A percentile compares a stretch with the other conserved stretches of the same genome.
Conservation (phyloP, 352 stramenopile genomes). For the Phytophthora syringae region DNA sequence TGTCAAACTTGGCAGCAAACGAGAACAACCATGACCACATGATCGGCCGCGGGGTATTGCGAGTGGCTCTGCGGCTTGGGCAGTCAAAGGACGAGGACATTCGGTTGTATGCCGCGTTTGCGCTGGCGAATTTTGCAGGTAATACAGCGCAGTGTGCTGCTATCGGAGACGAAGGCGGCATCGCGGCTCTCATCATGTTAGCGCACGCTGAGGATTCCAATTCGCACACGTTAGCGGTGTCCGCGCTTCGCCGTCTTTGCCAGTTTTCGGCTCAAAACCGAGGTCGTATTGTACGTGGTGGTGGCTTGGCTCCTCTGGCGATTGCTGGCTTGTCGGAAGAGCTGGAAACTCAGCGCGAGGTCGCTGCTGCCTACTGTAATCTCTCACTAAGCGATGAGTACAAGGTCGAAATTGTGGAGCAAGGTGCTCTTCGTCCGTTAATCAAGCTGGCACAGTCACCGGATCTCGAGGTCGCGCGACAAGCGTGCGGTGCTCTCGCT, state of each 20-base stretch:
- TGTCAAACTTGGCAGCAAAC: constrained; percentile 95
- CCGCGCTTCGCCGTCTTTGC: constrained; percentile 92
- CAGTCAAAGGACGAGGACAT: constrained; percentile 81
- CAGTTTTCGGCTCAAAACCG: constrained; percentile 91
- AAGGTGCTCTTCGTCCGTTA: constrained; percentile 79
- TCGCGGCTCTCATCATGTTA: constrained; percentile 91
- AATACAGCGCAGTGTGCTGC: constrained; percentile 88
- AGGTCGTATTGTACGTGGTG: constrained; percentile 84
- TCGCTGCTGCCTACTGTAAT: constrained; percentile 94
- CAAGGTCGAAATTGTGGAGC: constrained; percentile 90
- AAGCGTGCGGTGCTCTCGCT: constrained; percentile 92
- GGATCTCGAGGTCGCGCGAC: constrained; percentile 92
- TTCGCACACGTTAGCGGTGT: constrained; percentile 92
- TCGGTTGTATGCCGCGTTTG: constrained; percentile 92
- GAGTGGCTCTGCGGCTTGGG: constrained; percentile 81
- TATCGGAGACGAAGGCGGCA: constrained; percentile 92
- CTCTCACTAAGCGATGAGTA: constrained; percentile 93
- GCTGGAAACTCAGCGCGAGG: constrained; percentile 95
- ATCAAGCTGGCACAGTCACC: constrained; percentile 88
- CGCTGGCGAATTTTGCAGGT: constrained; percentile 93
- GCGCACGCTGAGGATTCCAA: constrained; percentile 90
- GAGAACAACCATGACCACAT: constrained; percentile 94
- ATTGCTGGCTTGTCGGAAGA: constrained; percentile 87
- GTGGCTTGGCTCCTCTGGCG: constrained; percentile 86
- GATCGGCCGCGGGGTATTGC: constrained; percentile 87